Evolutionary conservation across 345 rosid species (phyloP), one percentile per base, ranked within the genome.

Genomic region (Eucalyptus regnans): DNA sequence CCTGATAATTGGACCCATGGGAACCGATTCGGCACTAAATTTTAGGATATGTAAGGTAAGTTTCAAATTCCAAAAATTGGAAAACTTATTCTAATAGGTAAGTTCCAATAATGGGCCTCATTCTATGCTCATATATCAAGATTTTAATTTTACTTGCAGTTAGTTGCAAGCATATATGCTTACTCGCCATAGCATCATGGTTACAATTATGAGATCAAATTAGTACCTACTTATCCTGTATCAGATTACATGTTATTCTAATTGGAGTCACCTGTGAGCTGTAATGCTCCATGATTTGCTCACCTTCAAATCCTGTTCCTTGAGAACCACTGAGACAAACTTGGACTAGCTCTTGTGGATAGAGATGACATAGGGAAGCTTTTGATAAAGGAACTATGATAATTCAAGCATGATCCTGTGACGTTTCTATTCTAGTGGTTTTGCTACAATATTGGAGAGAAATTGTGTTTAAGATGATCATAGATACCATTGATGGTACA

Each of bases 51-150:
- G 29, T 23, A 23, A 8, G 12, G 27, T 56, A 56, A 23, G 62
- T 56, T 56, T 23, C 62, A 23, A 9, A 9, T 9, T 56, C 12
- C 25, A 56, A 56, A 56, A 56, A 56, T 56, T 56, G 13, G 3
- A 0, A 5, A 56, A 56, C 0, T 1, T 56, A 23, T 23, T 56
- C 12, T 25, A 25, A 56, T 1, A 2, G 12, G 4, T 56, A 56
- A 12, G 29, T 56, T 56, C 7, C 54, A 6, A n/a, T 64, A 64
- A 64, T 29, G 33, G 37, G 33, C 71, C 71, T 64, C 17, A 29
- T 60, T 62, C 7, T 18, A 64, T 64, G 17, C 17, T 64, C 37
- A 64, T 64, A 64, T 29, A 29, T 29, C 71, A 64, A 31, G 17
- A 15, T 64, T 62, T n/a, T 29, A 29, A 64, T 29, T 64, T 29